phyloP scores from a whole-genome alignment of 2,329 filamentous ascomycete genomes.

The Ophiostoma populinum region DNA sequence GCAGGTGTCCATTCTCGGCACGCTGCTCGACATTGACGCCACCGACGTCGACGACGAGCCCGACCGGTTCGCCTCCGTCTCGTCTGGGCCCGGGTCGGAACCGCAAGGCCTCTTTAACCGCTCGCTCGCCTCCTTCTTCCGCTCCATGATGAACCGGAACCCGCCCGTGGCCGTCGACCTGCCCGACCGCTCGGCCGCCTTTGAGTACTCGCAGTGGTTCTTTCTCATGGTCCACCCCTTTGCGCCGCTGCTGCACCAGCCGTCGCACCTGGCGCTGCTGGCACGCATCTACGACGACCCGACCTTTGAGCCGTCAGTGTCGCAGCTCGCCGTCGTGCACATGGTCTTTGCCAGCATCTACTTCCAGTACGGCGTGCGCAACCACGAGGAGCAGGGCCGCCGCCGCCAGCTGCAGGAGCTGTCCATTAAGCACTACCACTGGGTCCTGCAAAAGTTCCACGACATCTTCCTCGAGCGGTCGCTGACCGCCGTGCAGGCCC shows the following conservation, averaged over 20 bases:
- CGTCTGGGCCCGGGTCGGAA: too few relatives aligned
- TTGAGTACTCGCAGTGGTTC: constrained; percentile 58
- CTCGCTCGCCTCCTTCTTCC: constrained; percentile 53
- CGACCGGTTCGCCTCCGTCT: constrained; percentile 3
- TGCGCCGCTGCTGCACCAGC: constrained; percentile 60
- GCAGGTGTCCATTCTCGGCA: constrained; percentile 59
- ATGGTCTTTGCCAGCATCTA: constrained; percentile 67
- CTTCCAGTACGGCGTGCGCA: constrained; percentile 60
- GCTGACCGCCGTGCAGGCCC: constrained; percentile 52
- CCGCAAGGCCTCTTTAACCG: constrained; percentile 43
- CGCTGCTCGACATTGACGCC: constrained; percentile 60
- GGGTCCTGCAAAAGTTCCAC: constrained; percentile 50
- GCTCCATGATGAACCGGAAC: constrained; percentile 44
- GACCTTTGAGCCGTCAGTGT: constrained; percentile 39
- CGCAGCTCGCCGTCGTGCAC: constrained; percentile 55
- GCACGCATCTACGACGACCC: constrained; percentile 53
- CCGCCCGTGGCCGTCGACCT: constrained; percentile 39
- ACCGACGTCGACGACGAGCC: constrained; percentile 21
- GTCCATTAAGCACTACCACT: constrained; percentile 67
- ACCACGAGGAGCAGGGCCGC: constrained; percentile 36
- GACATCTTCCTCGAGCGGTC: constrained; percentile 44
- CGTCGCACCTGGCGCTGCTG: constrained; percentile 51
- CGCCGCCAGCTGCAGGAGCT: constrained; percentile 40
- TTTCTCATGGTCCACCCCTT: constrained; percentile 57
- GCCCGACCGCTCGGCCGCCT: constrained; percentile 45